Evolutionary conservation across 306 rosid species (phyloP).

Genomic region (Dicorynia guianensis): DNA sequence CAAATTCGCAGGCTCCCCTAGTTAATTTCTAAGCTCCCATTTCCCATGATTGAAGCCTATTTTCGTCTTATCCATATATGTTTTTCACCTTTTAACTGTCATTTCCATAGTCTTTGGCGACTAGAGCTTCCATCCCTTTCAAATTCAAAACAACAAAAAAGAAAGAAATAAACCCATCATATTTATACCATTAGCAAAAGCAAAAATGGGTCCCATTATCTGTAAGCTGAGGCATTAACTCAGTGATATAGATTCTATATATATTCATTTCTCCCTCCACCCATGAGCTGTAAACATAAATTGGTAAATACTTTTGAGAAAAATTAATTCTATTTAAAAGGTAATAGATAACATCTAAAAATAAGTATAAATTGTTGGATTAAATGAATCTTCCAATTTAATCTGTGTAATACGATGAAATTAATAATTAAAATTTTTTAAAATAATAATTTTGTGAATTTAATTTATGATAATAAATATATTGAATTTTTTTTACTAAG

Average conservation of each 20-base stretch:
- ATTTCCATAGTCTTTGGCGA: conserved; percentile 36
- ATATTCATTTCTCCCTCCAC: not conserved
- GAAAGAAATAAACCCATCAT: not conserved
- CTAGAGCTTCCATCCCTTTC: conserved; percentile 28
- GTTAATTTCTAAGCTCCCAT: conserved; percentile 13
- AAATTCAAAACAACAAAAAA: conserved; percentile 32
- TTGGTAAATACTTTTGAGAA: not conserved
- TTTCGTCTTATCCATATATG: conserved; percentile 32
- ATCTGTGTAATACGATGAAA: too few relatives aligned
- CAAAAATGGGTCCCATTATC: not conserved
- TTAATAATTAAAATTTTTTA: too few relatives aligned
- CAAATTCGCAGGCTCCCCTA: conserved; percentile 48
- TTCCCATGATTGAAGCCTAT: conserved; percentile 42
- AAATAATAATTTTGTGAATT: too few relatives aligned
- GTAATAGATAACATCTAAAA: too few relatives aligned
- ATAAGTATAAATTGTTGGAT: too few relatives aligned
- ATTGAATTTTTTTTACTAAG: too few relatives aligned
- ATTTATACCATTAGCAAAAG: not conserved
- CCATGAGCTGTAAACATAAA: not conserved
- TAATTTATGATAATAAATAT: too few relatives aligned
- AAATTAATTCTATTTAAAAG: too few relatives aligned
- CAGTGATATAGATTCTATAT: not conserved
- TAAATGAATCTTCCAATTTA: too few relatives aligned
- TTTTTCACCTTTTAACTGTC: conserved; percentile 35
- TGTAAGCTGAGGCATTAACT: not conserved